A percentile compares a stretch with the other conserved stretches of the same genome.
Evolutionary conservation across 75 land plant species (phyloP).

Genomic region (Picea glauca): DNA sequence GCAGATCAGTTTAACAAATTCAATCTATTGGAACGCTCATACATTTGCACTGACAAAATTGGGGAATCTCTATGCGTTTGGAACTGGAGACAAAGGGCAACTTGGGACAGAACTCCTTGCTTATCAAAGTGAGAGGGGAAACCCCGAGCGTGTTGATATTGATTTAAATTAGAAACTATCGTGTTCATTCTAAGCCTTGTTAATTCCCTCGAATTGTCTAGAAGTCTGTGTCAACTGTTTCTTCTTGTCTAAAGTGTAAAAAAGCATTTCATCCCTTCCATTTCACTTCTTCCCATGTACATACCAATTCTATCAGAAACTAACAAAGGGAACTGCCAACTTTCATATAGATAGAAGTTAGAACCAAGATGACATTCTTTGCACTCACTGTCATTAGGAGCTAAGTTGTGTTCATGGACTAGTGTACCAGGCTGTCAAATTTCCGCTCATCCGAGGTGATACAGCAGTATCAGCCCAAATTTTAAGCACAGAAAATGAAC

Average conservation of each 20-base stretch:
- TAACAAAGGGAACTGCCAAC: constrained; percentile 1
- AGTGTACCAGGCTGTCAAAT: background rate
- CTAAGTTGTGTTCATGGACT: too few relatives aligned
- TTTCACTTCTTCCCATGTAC: background rate
- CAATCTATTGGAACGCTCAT: constrained; percentile 87
- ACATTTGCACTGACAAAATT: constrained; percentile 76
- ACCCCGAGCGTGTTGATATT: constrained; percentile 58
- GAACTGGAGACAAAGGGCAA: constrained; percentile 85
- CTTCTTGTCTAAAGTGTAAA: background rate
- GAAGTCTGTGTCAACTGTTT: background rate
- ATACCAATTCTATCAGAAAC: background rate
- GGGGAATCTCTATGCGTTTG: constrained; percentile 75
- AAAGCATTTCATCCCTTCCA: background rate
- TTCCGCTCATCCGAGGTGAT: background rate
- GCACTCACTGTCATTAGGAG: too few relatives aligned
- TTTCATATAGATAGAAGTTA: background rate
- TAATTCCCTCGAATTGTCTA: background rate
- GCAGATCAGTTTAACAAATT: constrained; percentile 78
- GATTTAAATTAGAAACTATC: constrained; percentile 47
- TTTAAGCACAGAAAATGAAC: background rate
- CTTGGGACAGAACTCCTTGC: constrained; percentile 57
- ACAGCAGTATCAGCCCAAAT: background rate
- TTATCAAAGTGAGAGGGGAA: constrained; percentile 51
- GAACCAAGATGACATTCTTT: too few relatives aligned
- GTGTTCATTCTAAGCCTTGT: background rate